phyloP scores from a whole-genome alignment of 2,329 filamentous ascomycete genomes.

The Arthrobotrys pseudoclavata region DNA sequence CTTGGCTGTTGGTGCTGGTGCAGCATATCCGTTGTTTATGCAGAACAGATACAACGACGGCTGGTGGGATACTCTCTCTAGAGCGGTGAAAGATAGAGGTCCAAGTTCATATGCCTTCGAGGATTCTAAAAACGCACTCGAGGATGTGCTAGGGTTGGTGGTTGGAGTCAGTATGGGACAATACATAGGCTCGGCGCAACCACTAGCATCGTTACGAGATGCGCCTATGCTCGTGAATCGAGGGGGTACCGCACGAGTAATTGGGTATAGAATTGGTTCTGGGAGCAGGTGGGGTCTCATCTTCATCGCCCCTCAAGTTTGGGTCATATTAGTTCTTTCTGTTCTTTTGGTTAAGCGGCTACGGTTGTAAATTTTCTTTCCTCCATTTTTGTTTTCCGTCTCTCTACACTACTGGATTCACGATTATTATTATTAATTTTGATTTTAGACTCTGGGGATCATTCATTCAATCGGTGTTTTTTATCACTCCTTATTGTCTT shows the following conservation, averaged over 20 bases:
- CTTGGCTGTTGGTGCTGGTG: slow-evolving; percentile 53
- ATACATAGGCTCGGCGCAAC: slow-evolving; percentile 44
- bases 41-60: slow-evolving; percentile 56
- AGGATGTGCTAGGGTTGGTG: slow-evolving; percentile 45
- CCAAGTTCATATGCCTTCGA: slow-evolving; percentile 47
- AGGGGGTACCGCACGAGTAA: slow-evolving; percentile 34
- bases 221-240: slow-evolving; percentile 34
- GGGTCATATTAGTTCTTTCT: slow-evolving; percentile 42
- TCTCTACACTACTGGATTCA: background rate
- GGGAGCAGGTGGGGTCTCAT: slow-evolving; percentile 48
- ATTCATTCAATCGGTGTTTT: slow-evolving; percentile 38
- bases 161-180: slow-evolving; percentile 47
- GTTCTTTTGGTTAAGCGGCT: slow-evolving; percentile 34
- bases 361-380: slow-evolving; percentile 26
- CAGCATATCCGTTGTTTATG: slow-evolving; percentile 38
- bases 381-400: background rate
- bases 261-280: slow-evolving; percentile 52
- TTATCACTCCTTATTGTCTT: slow-evolving; percentile 7
- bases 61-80: slow-evolving; percentile 49
- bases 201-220: slow-evolving; percentile 23
- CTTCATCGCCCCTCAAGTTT: slow-evolving; percentile 52
- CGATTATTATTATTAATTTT: slow-evolving; percentile 19
- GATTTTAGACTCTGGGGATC: slow-evolving; percentile 29
- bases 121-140: slow-evolving; percentile 42
- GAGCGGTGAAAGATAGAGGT: slow-evolving; percentile 30